Base-by-base conservation (phyloP, 2,329 filamentous ascomycete genomes). In the Hypoxylon sp. region DNA sequence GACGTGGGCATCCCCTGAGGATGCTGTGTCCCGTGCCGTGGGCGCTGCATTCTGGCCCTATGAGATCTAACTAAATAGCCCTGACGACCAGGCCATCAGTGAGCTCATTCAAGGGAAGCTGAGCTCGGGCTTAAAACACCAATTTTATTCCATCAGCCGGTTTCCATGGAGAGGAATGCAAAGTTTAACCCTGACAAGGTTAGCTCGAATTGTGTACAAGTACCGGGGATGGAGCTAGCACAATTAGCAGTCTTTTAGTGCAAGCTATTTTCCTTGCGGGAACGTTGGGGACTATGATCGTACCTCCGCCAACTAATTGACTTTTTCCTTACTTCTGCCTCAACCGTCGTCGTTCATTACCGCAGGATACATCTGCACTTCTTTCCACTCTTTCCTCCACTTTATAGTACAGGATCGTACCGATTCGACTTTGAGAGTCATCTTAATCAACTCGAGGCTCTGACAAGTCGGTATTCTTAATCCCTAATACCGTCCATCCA, bases 111-210 rank as follows among this genome's bases (percentile, higher is more conserved):
- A 55, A 69, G 63, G 67, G 67, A 63, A 73, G 75, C 75, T 76
- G 73, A 74, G 72, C 72, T 73, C 72, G 67, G 74, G 67, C 71
- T 73, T 73, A 71, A 71, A 67, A 66, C 35, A 57, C 50, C 72
- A 66, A 73, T 72, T 72, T 73, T 73, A 75, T 66, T 61, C 61
- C 54, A 73, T 74, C 73, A 71, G 68, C 75, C 72, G 74, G 78
- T 79, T 79, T 79, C 77, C 78, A 69, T 42, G 60, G 63, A 75
- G 75, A 79, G 78, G 79, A 80, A 80, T 80, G 78, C 46, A 57
- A 51, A 74, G 70, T 77, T 77, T 69, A 69, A 66, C 64, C 72
- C 72, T 68, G 44, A 63, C 68, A 25, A 62, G 70, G 65, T 62
- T 69, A 65, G 58, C 57, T 44, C n/a, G 35, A 17, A 58, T 37